Evolutionary conservation across 2,329 filamentous ascomycete species (phyloP), one percentile per base, ranked within the genome.

Genomic region (Alternaria triticina): DNA sequence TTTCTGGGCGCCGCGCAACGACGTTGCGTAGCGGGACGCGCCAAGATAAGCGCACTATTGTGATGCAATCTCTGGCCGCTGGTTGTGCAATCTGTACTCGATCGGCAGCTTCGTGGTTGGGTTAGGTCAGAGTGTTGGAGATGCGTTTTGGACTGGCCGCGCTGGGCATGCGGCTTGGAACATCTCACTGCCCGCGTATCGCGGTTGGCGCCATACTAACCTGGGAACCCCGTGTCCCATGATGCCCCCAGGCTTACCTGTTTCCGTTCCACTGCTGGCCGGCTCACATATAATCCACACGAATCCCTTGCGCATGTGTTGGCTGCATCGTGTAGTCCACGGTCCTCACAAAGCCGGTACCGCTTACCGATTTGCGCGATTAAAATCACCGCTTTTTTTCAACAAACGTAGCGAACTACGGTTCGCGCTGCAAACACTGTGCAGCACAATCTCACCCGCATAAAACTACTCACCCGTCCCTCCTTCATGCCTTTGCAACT

Each of bases 151-250:
- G 52, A 17, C 47, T 46, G 49, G 57, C 20, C 54, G 17, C 51
- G 30, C 65, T 67, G 52, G 65, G 65, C 65, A 49, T 28, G 28
- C 22, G 50, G 33, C 62, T 65, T 64, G 59, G 59, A 54, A 59
- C 43, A 46, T 59, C 43, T 27, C 54, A 55, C 47, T 45, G 22
- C 15, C 51, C 56, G 58, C 64, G 59, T 64, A 66, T 36, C 46
- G 54, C 54, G 56, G 64, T 51, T 57, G 59, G 64, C 58, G 58
- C 51, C 46, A 23, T 33, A 47, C 36, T 17, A 40, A 40, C 36
- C 36, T 40, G 36, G 40, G 33, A 30, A 23, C 47, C n/a, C 59
- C 30, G 10, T 12, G 59, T 49, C 50, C 56, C 46, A 57, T 52
- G 54, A 45, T 44, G 23, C 30, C 49, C 30, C 49, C 28, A 43